Conservation (phyloP, 2,329 filamentous ascomycete genomes). For the Colletotrichum melonis region DNA sequence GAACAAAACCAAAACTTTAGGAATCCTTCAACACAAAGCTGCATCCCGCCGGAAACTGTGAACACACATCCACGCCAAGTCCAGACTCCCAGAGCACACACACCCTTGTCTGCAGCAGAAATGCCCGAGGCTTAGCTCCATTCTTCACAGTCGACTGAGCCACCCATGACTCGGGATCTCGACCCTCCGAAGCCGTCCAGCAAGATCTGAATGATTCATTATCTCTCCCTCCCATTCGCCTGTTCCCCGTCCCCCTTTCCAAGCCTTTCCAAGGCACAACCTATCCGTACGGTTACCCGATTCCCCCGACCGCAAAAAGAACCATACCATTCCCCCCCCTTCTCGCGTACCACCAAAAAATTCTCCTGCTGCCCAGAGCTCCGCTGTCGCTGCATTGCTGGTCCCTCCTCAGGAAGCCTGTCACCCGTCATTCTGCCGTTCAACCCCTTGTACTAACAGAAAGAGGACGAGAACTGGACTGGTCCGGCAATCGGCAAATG, state of each 20-base stretch:
- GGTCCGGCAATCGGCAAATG: background rate
- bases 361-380: background rate
- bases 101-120: background rate
- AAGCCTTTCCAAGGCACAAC: background rate
- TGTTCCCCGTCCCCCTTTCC: conserved; percentile 4
- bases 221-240: conserved; percentile 28
- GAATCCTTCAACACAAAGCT: background rate
- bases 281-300: background rate
- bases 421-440: background rate
- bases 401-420: background rate
- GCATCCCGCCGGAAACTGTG: conserved; percentile 8
- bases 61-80: background rate
- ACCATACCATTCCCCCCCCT: conserved; percentile 1
- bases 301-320: conserved; percentile 7
- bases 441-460: conserved; percentile 13
- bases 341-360: background rate
- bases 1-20: background rate
- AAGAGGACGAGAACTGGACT: background rate
- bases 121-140: conserved; percentile 28
- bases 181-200: conserved; percentile 11
- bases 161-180: conserved; percentile 31
- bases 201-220: conserved; percentile 32
- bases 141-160: conserved; percentile 10
- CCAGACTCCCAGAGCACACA: background rate
- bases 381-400: conserved; percentile 2